Percentiles rank a stretch among this genome's conserved stretches.
phyloP scores from a whole-genome alignment of 1,284 basidiomycete genomes.

The Malassezia equina region DNA sequence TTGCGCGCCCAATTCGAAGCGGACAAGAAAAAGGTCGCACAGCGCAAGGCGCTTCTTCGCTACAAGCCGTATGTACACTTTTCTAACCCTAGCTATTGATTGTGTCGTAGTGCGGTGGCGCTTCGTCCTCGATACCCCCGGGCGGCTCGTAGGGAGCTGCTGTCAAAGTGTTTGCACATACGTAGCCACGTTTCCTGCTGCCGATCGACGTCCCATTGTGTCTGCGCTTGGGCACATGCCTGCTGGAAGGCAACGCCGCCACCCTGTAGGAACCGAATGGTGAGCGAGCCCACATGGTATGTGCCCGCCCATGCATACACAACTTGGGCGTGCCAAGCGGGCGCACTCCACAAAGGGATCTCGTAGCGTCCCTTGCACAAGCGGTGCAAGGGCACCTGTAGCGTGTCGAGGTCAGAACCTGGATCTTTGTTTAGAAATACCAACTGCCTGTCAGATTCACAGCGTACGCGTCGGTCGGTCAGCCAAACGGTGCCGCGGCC shows the following conservation, averaged over 20 bases:
- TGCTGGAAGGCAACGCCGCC: background rate
- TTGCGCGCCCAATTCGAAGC: slow-evolving; percentile 39
- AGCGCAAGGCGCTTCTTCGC: slow-evolving; percentile 32
- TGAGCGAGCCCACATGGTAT: background rate
- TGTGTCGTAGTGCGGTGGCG: background rate
- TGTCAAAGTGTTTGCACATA: background rate
- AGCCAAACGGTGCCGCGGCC: background rate
- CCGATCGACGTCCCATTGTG: background rate
- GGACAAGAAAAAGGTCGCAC: slow-evolving; percentile 37
- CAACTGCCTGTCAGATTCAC: background rate
- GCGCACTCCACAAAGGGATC: background rate
- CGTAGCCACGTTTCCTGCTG: background rate
- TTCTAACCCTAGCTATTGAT: background rate
- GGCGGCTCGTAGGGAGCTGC: slow-evolving; percentile 9
- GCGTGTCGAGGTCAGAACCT: background rate
- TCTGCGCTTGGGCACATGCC: background rate
- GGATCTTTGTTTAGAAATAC: background rate
- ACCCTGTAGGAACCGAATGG: background rate
- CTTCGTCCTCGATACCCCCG: slow-evolving; percentile 10
- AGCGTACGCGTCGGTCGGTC: background rate
- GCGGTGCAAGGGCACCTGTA: background rate
- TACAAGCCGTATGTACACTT: slow-evolving; percentile 34
- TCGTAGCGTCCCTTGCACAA: background rate
- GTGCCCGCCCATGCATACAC: background rate
- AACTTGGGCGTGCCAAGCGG: background rate